Conservation (phyloP, 2,329 filamentous ascomycete species). For the Colletotrichum eremochloae region DNA sequence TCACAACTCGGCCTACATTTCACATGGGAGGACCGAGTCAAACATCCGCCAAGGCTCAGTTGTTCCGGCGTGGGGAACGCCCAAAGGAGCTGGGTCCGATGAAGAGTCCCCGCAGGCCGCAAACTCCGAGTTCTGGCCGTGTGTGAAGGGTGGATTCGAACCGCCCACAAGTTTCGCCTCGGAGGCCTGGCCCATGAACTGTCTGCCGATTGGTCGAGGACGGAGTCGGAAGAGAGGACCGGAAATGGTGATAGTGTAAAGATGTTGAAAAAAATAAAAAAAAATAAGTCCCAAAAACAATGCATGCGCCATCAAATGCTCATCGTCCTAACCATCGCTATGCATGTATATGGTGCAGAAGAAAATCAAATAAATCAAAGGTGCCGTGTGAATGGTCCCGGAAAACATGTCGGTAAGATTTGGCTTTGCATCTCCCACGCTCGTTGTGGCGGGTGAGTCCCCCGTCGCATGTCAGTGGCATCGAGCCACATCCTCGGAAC, state of each 20-base stretch:
- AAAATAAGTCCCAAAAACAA: not conserved
- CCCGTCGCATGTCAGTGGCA: constrained; percentile 31
- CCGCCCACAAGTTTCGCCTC: not conserved
- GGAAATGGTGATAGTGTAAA: not conserved
- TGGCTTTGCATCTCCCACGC: constrained; percentile 26
- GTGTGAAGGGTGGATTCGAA: constrained; percentile 2
- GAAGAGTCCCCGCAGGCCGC: constrained; percentile 20
- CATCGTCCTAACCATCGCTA: constrained; percentile 38
- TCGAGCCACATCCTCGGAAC: constrained; percentile 36
- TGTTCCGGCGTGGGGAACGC: constrained; percentile 22
- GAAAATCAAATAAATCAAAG: constrained; percentile 22
- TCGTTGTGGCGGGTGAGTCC: not conserved
- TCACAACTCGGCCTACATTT: constrained; percentile 34
- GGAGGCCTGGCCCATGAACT: not conserved
- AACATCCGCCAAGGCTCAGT: constrained; percentile 27
- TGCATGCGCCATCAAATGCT: constrained; percentile 40
- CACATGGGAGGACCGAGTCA: constrained; percentile 34
- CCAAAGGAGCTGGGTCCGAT: constrained; percentile 14
- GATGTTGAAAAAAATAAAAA: not conserved
- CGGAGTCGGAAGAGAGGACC: not conserved
- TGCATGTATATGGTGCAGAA: constrained; percentile 41
- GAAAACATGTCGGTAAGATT: constrained; percentile 8
- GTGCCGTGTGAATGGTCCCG: constrained; percentile 5
- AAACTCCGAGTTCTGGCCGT: constrained; percentile 23
- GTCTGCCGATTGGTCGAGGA: not conserved